phyloP scores from a whole-genome alignment of 208 protist species.

The Wallacemonas sp. region DNA sequence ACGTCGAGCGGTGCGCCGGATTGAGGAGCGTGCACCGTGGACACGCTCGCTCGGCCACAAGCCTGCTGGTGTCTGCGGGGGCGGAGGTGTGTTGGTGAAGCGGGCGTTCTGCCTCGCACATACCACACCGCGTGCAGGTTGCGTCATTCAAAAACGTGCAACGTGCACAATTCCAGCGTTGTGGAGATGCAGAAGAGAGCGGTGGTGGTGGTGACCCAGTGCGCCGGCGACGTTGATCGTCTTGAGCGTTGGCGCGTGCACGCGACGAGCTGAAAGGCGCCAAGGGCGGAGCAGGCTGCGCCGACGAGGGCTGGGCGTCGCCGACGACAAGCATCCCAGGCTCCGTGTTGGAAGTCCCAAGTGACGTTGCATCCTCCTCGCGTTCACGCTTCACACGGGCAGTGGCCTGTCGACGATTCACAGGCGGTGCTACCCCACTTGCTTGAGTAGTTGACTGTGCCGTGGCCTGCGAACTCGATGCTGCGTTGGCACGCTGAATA shows the following conservation, averaged over 20 bases:
- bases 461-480: neutral
- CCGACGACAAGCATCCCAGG: too few relatives aligned
- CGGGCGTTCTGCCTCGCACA: neutral
- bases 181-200: neutral
- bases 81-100: too few relatives aligned
- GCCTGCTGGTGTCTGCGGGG: too few relatives aligned
- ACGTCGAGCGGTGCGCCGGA: conserved; percentile 3
- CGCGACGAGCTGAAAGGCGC: neutral
- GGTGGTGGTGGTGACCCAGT: neutral
- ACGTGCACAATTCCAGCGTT: conserved; percentile 18
- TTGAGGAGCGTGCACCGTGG: conserved; percentile 43
- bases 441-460: neutral
- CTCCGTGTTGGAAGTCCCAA: too few relatives aligned
- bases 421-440: neutral
- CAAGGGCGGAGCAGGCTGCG: neutral
- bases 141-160: conserved; percentile 29
- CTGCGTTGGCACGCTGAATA: conserved; percentile 14
- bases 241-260: neutral
- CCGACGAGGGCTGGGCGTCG: too few relatives aligned
- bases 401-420: neutral
- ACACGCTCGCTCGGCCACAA: too few relatives aligned
- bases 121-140: neutral
- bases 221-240: neutral
- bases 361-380: too few relatives aligned
- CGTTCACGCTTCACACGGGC: too few relatives aligned